Evolutionary conservation across 2,329 filamentous ascomycete genomes (phyloP).

Genomic region (Alternaria triticina): DNA sequence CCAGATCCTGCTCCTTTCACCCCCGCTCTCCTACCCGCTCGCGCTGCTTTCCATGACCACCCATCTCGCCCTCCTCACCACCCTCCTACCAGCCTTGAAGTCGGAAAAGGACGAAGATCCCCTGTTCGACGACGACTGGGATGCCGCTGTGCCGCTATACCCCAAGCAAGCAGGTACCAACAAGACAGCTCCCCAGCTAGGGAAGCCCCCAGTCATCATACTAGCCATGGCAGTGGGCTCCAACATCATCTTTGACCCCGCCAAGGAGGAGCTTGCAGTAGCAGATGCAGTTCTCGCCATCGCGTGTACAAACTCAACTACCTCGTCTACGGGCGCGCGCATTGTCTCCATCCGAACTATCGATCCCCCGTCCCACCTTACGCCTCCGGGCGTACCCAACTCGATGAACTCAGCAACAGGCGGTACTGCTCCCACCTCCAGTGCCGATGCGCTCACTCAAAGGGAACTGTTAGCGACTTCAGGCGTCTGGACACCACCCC

Average conservation of each 20-base stretch:
- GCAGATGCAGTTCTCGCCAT: slow-evolving; percentile 89
- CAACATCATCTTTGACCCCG: slow-evolving; percentile 94
- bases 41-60: slow-evolving; percentile 91
- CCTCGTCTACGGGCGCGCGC: slow-evolving; percentile 33
- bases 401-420: slow-evolving; percentile 55
- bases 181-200: slow-evolving; percentile 22
- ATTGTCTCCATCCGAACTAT: slow-evolving; percentile 57
- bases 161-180: slow-evolving; percentile 52
- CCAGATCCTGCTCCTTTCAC: slow-evolving; percentile 91
- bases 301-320: slow-evolving; percentile 64
- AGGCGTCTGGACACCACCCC: slow-evolving; percentile 84
- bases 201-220: slow-evolving; percentile 83
- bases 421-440: slow-evolving; percentile 46
- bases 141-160: slow-evolving; percentile 79
- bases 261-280: slow-evolving; percentile 88
- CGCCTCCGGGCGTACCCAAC: slow-evolving; percentile 56
- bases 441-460: slow-evolving; percentile 50
- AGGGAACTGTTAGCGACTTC: slow-evolving; percentile 64
- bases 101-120: slow-evolving; percentile 95
- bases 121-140: slow-evolving; percentile 98
- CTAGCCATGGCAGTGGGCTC: slow-evolving; percentile 85
- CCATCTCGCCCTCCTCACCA: slow-evolving; percentile 88
- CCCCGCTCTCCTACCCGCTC: slow-evolving; percentile 88
- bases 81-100: slow-evolving; percentile 81
- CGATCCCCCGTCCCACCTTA: slow-evolving; percentile 58